phyloP scores from a whole-genome alignment of 371 early-diverging fungal genomes.

The Lichtheimia ornata region DNA sequence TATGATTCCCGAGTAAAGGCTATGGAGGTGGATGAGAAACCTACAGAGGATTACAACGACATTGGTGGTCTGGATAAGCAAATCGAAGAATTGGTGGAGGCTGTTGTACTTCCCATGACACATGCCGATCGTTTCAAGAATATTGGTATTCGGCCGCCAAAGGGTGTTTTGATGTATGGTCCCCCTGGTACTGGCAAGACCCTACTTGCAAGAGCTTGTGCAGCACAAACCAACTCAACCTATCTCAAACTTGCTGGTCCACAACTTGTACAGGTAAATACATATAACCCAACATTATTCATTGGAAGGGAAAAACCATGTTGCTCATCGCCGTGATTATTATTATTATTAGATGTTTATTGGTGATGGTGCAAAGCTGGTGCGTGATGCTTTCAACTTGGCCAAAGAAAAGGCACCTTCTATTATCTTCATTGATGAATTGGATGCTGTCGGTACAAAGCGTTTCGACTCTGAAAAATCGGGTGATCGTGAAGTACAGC shows the following conservation, averaged over 20 bases:
- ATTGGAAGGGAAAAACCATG: background rate
- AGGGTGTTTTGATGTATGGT: slow-evolving; percentile 95
- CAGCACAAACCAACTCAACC: slow-evolving; percentile 79
- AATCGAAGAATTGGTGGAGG: slow-evolving; percentile 37
- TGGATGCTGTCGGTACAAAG: slow-evolving; percentile 99
- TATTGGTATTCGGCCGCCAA: slow-evolving; percentile 96
- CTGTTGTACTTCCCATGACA: slow-evolving; percentile 34
- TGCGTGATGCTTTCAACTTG: slow-evolving; percentile 98
- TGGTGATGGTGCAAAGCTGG: slow-evolving; percentile 99
- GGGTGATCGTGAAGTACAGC: slow-evolving; percentile 99
- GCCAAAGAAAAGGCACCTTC: slow-evolving; percentile 99
- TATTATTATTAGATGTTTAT: slow-evolving; percentile 93
- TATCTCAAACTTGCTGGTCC: slow-evolving; percentile 98
- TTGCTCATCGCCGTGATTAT: background rate
- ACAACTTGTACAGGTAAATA: slow-evolving; percentile 92
- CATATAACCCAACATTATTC: slow-evolving; percentile 9
- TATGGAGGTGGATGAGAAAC: slow-evolving; percentile 99
- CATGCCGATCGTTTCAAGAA: slow-evolving; percentile 72
- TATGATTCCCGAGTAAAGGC: slow-evolving; percentile 99
- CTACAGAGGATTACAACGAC: slow-evolving; percentile 96
- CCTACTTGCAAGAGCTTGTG: slow-evolving; percentile 68
- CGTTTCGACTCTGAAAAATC: slow-evolving; percentile 98
- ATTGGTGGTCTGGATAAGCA: slow-evolving; percentile 31
- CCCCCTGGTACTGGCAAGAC: slow-evolving; percentile 96
- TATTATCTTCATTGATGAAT: slow-evolving; percentile 99